Evolutionary conservation across 495 filamentous ascomycete species (phyloP).

Genomic region (Trichocladium uniseriatum): DNA sequence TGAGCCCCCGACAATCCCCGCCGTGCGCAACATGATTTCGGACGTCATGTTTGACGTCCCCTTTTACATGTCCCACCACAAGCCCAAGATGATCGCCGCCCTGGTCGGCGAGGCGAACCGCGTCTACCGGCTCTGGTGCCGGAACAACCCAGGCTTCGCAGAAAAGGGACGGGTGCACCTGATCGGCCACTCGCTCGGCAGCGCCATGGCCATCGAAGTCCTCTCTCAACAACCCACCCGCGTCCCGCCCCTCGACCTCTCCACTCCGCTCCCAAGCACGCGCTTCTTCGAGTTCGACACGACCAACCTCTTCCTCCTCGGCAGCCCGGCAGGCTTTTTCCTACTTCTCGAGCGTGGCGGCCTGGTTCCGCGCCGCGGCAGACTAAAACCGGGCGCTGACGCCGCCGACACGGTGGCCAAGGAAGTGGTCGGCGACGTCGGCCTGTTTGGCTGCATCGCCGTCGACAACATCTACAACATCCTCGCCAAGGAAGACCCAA

Average conservation of each 20-base stretch:
- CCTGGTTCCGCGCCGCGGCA: conserved; percentile 68
- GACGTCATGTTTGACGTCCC: conserved; percentile 98
- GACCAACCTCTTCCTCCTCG: conserved; percentile 76
- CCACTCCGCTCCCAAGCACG: conserved; percentile 36
- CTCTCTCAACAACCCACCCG: conserved; percentile 75
- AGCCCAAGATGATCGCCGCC: conserved; percentile 85
- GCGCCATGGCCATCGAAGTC: conserved; percentile 86
- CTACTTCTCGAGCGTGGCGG: conserved; percentile 74
- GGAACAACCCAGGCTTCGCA: conserved; percentile 79
- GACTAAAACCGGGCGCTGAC: conserved; percentile 64
- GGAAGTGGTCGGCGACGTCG: conserved; percentile 64
- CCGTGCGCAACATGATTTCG: conserved; percentile 79
- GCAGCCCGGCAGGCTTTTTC: conserved; percentile 93
- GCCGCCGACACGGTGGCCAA: conserved; percentile 46
- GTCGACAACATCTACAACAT: conserved; percentile 97
- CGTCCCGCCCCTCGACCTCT: conserved; percentile 46
- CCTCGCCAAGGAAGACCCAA: conserved; percentile 56
- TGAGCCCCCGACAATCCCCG: conserved; percentile 81
- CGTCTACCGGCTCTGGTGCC: conserved; percentile 86
- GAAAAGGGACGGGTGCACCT: conserved; percentile 78
- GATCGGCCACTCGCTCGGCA: conserved; percentile 87
- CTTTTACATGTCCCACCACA: conserved; percentile 92
- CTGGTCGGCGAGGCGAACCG: conserved; percentile 89
- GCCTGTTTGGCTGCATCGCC: conserved; percentile 78
- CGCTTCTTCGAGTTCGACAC: conserved; percentile 87